Conservation (phyloP, 805 yeast genomes). For the Saturnispora hagleri region DNA sequence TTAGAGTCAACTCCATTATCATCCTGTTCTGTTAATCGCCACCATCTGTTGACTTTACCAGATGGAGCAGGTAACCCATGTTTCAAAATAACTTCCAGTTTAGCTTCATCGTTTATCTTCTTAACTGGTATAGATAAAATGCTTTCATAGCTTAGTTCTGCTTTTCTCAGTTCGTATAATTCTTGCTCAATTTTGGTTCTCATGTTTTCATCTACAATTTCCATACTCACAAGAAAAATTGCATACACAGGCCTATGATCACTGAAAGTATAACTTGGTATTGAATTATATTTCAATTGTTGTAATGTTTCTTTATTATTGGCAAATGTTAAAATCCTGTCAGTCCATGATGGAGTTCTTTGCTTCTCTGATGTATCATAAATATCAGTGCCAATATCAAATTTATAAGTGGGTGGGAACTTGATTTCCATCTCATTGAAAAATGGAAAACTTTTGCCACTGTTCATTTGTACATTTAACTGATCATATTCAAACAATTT, state of each 20-base stretch:
- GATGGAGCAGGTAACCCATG: conserved; percentile 79
- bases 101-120: conserved; percentile 10
- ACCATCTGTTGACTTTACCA: conserved; percentile 59
- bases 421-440: conserved; percentile 72
- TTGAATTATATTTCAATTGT: conserved; percentile 53
- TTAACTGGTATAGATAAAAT: conserved; percentile 5
- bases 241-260: conserved; percentile 92
- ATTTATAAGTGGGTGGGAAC: conserved; percentile 91
- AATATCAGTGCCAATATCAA: conserved; percentile 70
- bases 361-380: conserved; percentile 90
- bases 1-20: conserved; percentile 3
- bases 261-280: conserved; percentile 52
- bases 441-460: conserved; percentile 70
- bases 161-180: conserved; percentile 43
- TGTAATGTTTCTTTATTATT: conserved; percentile 44
- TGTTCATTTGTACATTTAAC: conserved; percentile 62
- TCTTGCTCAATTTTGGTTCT: conserved; percentile 43
- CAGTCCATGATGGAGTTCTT: conserved; percentile 97
- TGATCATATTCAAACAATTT: conserved; percentile 67
- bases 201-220: conserved; percentile 51
- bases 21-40: conserved; percentile 45
- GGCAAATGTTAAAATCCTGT: conserved; percentile 58
- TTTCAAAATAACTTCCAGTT: conserved; percentile 18
- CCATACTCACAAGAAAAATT: conserved; percentile 51
- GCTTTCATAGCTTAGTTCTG: conserved; percentile 26